These are phyloP conservation scores for Epichloe coenophiala DNA, from an alignment of 2,329 filamentous ascomycete species.

Conservation along the genomic window DNA sequence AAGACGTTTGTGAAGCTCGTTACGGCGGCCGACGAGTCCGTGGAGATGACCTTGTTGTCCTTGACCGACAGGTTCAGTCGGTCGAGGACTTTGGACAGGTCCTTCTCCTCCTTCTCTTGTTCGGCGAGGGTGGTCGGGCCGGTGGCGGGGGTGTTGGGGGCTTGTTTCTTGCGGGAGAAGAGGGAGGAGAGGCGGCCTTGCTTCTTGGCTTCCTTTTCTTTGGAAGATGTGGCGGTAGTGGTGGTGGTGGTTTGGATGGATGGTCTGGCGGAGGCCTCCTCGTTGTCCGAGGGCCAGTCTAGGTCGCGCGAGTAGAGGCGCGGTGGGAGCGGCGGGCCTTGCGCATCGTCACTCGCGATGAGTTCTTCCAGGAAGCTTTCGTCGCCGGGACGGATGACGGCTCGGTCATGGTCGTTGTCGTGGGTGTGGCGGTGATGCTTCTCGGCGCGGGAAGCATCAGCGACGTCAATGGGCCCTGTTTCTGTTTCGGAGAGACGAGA, in stretches of 20 bases:
- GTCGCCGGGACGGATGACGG: conserved; percentile 42
- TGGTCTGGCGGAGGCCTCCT: conserved; percentile 16
- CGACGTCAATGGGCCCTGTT: not conserved
- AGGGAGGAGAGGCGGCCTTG: conserved; percentile 22
- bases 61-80: conserved; percentile 69
- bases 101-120: conserved; percentile 45
- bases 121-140: conserved; percentile 15
- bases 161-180: conserved; percentile 27
- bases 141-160: conserved; percentile 17
- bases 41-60: conserved; percentile 77
- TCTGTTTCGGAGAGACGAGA: conserved; percentile 7
- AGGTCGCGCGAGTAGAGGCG: conserved; percentile 36
- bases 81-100: conserved; percentile 69
- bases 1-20: conserved; percentile 79
- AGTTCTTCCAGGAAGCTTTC: conserved; percentile 44
- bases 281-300: conserved; percentile 28
- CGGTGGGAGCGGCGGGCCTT: conserved; percentile 42
- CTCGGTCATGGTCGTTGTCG: conserved; percentile 11
- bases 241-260: conserved; percentile 13
- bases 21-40: conserved; percentile 70
- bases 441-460: not conserved
- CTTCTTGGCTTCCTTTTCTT: conserved; percentile 19
- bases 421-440: conserved; percentile 2
- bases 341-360: conserved; percentile 27
- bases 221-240: conserved; percentile 15